Evolutionary conservation across 164 flowering plant genomes (phyloP).

Genomic region (Cinnamomum micranthum): DNA sequence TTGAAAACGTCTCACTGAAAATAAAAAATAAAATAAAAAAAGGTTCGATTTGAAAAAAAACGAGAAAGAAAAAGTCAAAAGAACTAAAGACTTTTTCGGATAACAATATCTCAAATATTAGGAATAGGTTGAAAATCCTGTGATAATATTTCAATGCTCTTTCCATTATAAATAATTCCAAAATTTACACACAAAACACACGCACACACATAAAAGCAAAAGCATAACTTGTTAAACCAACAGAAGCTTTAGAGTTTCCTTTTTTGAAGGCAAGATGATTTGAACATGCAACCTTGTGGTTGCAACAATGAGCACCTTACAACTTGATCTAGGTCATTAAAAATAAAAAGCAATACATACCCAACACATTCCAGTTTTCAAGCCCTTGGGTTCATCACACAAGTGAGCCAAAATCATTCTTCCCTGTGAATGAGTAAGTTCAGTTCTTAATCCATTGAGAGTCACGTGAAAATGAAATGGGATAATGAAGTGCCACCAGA

Average conservation of each 20-base stretch:
- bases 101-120: no score
- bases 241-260: no score
- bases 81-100: not conserved
- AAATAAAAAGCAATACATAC: constrained; percentile 28
- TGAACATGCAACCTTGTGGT: no score
- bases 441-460: constrained; percentile 1
- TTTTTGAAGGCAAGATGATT: no score
- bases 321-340: not conserved
- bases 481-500: no score
- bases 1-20: not conserved
- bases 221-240: no score
- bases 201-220: no score
- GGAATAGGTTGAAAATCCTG: not conserved
- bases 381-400: constrained; percentile 99
- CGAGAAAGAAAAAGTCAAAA: not conserved
- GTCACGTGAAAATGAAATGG: not conserved
- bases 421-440: constrained; percentile 45
- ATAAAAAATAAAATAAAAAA: no score
- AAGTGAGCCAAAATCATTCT: constrained; percentile 94
- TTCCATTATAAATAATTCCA: no score
- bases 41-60: no score
- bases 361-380: constrained; percentile 96
- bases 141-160: no score
- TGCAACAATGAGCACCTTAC: not conserved
- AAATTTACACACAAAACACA: no score